phyloP scores from a whole-genome alignment of 257 asterid species.

The Henckelia pumila region DNA sequence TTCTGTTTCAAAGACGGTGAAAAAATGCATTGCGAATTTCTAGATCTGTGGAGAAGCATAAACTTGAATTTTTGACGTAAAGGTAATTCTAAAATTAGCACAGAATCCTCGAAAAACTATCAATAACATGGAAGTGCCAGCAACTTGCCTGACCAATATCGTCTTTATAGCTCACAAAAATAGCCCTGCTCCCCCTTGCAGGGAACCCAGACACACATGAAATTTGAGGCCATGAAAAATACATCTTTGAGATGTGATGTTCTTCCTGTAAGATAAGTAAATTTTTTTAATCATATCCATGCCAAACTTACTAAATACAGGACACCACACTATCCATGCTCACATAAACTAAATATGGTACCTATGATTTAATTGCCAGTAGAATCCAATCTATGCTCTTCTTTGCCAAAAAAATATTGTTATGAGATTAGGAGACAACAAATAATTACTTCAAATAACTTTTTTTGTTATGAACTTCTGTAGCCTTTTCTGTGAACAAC shows the following conservation, averaged over 20 bases:
- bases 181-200: slow-evolving; percentile 66
- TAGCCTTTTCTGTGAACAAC: background rate
- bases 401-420: background rate
- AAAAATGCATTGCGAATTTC: slow-evolving; percentile 68
- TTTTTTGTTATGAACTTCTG: background rate
- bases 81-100: background rate
- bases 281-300: slow-evolving; percentile 1
- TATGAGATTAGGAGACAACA: background rate
- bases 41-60: slow-evolving; percentile 51
- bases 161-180: slow-evolving; percentile 71
- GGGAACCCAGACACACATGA: slow-evolving; percentile 73
- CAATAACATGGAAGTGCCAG: slow-evolving; percentile 4
- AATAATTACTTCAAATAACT: background rate
- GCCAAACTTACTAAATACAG: slow-evolving; percentile 3
- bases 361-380: background rate
- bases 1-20: slow-evolving; percentile 44
- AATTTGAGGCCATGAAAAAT: slow-evolving; percentile 88
- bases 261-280: slow-evolving; percentile 68
- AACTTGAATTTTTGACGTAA: background rate
- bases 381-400: background rate
- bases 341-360: no score
- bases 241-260: slow-evolving; percentile 63
- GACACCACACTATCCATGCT: slow-evolving; percentile 2
- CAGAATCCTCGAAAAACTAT: background rate
- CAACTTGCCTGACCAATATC: slow-evolving; percentile 64